Evolutionary conservation across 2,329 filamentous ascomycete genomes (phyloP), one percentile per base, ranked within the genome.

Genomic region (Leptographium procerum): DNA sequence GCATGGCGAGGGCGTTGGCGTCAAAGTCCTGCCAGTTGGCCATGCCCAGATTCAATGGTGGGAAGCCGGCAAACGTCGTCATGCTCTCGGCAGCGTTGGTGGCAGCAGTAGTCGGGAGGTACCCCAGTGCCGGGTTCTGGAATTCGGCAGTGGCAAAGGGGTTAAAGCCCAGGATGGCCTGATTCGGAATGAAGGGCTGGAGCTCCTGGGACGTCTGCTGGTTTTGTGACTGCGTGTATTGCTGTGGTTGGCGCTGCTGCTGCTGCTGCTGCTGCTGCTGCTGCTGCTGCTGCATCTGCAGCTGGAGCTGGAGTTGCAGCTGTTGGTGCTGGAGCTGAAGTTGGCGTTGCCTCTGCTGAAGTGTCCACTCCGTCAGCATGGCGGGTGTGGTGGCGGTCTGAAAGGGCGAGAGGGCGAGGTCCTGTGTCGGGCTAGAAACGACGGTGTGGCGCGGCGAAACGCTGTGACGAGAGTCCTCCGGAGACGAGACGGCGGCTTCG

Each of bases 1-100:
- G 69, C 55, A 70, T 72, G 51, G 71, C 71, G 61, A 81, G 75
- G 51, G 86, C 75, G 48, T 86, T 84, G 59, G 82, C 79, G 65
- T 88, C 84, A 66, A 95, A 88, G 67, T 95, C 90, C 62, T 89
- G 85, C 84, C 87, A 91, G 64, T 87, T 86, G 55, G 86, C 83
- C 74, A 88, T 84, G 63, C 84, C 81, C 62, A 80, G 71, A 54
- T 70, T 82, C 85, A 76, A 89, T 69, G 76, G 83, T 73, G 80
- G 77, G 69, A 86, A 77, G 60, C 73, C 71, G 65, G 70, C 74
- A 71, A 87, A 91, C 4, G 82, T 73, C 40, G 81, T 78, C 60
- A 87, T 82, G 77, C 36, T 36, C 45, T 56, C 55, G 55, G 34
- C 43, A 29, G 81, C 79, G 66, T 88, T 86, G 9, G 82, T 82